Percentiles rank a stretch among this genome's conserved stretches.
phyloP scores from a whole-genome alignment of 2,329 filamentous ascomycete genomes.

The Fonsecaea erecta region DNA sequence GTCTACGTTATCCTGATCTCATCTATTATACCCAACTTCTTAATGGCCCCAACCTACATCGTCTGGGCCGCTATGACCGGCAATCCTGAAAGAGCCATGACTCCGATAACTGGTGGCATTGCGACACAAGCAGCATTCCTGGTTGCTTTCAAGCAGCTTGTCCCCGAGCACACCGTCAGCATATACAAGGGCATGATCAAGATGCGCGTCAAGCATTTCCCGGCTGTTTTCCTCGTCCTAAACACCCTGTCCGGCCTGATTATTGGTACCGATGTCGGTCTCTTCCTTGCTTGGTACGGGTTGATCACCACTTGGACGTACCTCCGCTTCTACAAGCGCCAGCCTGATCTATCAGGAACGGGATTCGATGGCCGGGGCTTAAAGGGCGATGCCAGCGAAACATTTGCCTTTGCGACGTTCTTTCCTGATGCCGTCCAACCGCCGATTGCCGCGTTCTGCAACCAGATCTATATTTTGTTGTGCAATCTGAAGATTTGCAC shows the following conservation, averaged over 20 bases:
- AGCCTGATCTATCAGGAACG: constrained; percentile 60
- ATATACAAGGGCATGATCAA: constrained; percentile 87
- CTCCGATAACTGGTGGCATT: constrained; percentile 84
- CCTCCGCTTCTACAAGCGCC: constrained; percentile 86
- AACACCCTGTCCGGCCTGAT: constrained; percentile 69
- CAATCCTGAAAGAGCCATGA: constrained; percentile 56
- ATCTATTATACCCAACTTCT: constrained; percentile 76
- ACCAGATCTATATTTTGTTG: constrained; percentile 73
- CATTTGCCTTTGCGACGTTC: constrained; percentile 93
- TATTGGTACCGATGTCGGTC: constrained; percentile 73
- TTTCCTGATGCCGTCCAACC: constrained; percentile 86
- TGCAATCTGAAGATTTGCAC: constrained; percentile 78
- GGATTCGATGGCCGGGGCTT: constrained; percentile 62
- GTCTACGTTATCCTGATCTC: constrained; percentile 84
- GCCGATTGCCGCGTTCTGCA: constrained; percentile 72
- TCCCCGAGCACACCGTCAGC: constrained; percentile 95
- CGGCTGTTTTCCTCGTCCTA: constrained; percentile 73
- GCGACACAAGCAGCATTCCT: constrained; percentile 91
- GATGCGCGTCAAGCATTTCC: constrained; percentile 83
- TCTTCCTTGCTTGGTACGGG: constrained; percentile 78
- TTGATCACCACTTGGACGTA: constrained; percentile 93
- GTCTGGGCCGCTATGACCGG: constrained; percentile 69
- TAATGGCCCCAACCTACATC: constrained; percentile 74
- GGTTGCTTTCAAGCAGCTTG: constrained; percentile 95
- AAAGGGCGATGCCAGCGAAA: constrained; percentile 91